Evolutionary conservation across 2,329 filamentous ascomycete species (phyloP).

Genomic region (Fusarium oxysporum): DNA sequence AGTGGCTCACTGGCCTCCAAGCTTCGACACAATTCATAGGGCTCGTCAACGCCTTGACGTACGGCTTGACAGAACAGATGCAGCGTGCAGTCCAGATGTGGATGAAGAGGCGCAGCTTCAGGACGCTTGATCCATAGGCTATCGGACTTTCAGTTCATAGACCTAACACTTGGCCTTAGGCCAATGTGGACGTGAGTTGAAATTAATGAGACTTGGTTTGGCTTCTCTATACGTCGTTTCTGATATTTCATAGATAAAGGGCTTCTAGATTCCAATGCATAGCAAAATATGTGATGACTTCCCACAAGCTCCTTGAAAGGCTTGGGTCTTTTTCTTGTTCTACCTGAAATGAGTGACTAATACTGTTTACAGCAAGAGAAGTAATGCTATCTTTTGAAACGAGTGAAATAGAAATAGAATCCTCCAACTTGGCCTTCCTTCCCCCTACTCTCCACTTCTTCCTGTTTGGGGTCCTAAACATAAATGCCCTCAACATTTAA

Average conservation of each 20-base stretch:
- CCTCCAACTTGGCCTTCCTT: fast-evolving
- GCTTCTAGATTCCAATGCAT: background rate
- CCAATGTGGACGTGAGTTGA: too few species aligned
- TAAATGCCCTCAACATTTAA: background rate
- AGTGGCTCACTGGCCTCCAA: background rate
- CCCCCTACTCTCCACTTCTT: background rate
- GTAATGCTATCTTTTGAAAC: background rate
- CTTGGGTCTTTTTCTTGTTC: fast-evolving
- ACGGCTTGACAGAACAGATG: conserved; percentile 3
- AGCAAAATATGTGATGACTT: fast-evolving
- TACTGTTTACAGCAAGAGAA: fast-evolving
- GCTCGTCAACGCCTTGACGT: background rate
- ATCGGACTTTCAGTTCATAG: fast-evolving
- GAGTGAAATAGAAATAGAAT: background rate
- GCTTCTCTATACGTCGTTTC: fast-evolving
- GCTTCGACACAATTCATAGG: background rate
- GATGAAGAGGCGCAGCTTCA: background rate
- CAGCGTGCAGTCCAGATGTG: background rate
- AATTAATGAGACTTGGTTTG: background rate
- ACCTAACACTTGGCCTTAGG: background rate
- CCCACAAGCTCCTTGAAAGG: fast-evolving
- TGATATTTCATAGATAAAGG: background rate
- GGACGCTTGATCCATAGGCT: background rate
- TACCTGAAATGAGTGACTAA: background rate
- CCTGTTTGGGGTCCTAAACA: background rate